Percentiles rank a stretch among this genome's conserved stretches.
phyloP scores from a whole-genome alignment of 2,329 filamentous ascomycete species.

The Monosporascus sp. region DNA sequence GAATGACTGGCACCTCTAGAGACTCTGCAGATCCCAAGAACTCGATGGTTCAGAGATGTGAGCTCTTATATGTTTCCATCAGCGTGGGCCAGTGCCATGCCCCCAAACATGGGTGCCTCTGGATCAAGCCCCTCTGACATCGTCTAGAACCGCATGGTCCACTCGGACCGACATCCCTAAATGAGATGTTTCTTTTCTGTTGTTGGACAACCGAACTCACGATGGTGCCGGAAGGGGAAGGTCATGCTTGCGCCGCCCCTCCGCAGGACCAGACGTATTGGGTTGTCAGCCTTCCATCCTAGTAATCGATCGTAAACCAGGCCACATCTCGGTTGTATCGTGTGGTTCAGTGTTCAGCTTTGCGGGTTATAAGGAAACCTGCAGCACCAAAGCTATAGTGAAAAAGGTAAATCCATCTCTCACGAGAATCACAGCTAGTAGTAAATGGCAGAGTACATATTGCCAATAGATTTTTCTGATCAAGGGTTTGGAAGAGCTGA shows the following conservation, averaged over 20 bases:
- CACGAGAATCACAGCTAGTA: no score
- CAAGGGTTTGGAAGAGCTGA: neutral
- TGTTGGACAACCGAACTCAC: neutral
- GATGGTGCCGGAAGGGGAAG: neutral
- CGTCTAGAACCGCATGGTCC: neutral
- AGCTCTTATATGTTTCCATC: neutral
- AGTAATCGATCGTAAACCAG: neutral
- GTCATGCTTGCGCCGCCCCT: neutral
- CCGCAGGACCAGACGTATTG: neutral
- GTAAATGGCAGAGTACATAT: no score
- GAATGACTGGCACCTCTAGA: neutral
- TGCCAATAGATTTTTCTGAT: no score
- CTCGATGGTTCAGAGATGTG: neutral
- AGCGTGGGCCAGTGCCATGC: neutral
- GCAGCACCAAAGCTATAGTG: neutral
- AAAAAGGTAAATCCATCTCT: neutral
- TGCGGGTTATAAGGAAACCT: neutral
- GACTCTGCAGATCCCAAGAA: neutral
- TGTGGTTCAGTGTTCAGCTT: neutral
- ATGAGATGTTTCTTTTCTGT: neutral
- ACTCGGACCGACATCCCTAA: neutral
- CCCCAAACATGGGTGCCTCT: neutral
- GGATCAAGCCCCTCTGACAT: neutral
- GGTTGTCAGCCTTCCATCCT: neutral
- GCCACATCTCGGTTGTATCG: neutral